Evolutionary conservation across 2,329 filamentous ascomycete species (phyloP).

Genomic region (Polychaeton citri): DNA sequence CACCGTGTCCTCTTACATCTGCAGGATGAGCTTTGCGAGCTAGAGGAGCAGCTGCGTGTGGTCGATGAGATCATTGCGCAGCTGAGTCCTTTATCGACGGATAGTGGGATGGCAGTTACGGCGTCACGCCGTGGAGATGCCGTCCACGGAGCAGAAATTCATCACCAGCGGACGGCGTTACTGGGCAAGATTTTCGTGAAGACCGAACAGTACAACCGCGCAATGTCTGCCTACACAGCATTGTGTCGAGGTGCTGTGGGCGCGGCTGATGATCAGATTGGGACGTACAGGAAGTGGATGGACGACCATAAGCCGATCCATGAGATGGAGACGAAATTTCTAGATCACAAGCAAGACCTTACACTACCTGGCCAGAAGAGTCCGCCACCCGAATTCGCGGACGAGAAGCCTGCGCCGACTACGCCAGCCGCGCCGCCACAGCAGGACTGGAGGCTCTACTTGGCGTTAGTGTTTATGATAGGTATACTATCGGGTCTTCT

Average conservation of each 20-base stretch:
- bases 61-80: slow-evolving; percentile 50
- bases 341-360: slow-evolving; percentile 43
- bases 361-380: slow-evolving; percentile 21
- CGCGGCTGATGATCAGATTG: slow-evolving; percentile 37
- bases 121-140: slow-evolving; percentile 48
- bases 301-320: slow-evolving; percentile 41
- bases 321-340: slow-evolving; percentile 46
- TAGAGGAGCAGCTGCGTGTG: slow-evolving; percentile 63
- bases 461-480: not conserved
- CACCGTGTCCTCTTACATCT: slow-evolving; percentile 71
- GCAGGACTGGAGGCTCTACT: not conserved
- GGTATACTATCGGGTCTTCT: not conserved
- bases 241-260: not conserved
- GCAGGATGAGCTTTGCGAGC: slow-evolving; percentile 69
- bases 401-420: not conserved
- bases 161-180: slow-evolving; percentile 47
- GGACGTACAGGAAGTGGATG: slow-evolving; percentile 44
- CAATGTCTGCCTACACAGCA: slow-evolving; percentile 41
- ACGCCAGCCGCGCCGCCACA: not conserved
- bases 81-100: slow-evolving; percentile 11
- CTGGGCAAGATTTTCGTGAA: slow-evolving; percentile 52
- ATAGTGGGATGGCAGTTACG: slow-evolving; percentile 23
- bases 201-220: slow-evolving; percentile 52
- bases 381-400: not conserved
- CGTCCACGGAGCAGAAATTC: slow-evolving; percentile 41